Percentiles rank a stretch among this genome's conserved stretches.
Conservation (phyloP, 2,329 filamentous ascomycete species). For the Verticillium longisporum region DNA sequence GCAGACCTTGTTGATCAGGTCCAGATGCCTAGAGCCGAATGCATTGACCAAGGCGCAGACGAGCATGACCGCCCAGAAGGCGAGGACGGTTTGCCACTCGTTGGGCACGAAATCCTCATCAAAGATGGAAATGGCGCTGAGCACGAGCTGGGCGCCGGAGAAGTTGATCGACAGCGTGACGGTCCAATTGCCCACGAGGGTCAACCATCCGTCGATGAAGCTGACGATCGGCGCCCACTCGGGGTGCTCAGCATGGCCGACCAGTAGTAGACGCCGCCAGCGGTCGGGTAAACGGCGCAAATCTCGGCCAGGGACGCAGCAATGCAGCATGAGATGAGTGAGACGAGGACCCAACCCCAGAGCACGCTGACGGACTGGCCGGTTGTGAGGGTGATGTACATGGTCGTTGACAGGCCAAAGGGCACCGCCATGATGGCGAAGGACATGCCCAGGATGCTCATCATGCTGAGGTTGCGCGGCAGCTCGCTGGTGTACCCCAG, state of each 20-base stretch:
- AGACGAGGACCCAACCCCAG: slow-evolving; percentile 64
- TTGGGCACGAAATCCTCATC: slow-evolving; percentile 62
- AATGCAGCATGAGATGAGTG: slow-evolving; percentile 55
- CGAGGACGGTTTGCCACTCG: slow-evolving; percentile 62
- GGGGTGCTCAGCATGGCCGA: slow-evolving; percentile 59
- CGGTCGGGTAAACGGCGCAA: slow-evolving; percentile 61
- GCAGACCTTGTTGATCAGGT: slow-evolving; percentile 65
- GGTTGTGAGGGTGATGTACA: slow-evolving; percentile 62
- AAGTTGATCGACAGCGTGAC: slow-evolving; percentile 61
- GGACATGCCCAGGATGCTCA: slow-evolving; percentile 57
- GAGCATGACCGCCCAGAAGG: slow-evolving; percentile 66
- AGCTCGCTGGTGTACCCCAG: slow-evolving; percentile 43
- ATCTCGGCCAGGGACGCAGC: slow-evolving; percentile 63
- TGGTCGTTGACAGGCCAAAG: slow-evolving; percentile 60
- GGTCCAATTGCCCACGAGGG: slow-evolving; percentile 69
- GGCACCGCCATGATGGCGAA: slow-evolving; percentile 72
- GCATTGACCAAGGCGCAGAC: slow-evolving; percentile 59
- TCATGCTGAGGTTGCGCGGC: slow-evolving; percentile 40
- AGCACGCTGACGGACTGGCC: slow-evolving; percentile 63
- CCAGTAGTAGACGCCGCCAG: slow-evolving; percentile 66
- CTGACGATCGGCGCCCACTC: slow-evolving; percentile 61
- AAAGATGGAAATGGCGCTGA: slow-evolving; percentile 63
- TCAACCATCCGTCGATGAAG: slow-evolving; percentile 67
- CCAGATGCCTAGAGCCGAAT: slow-evolving; percentile 52
- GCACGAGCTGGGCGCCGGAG: slow-evolving; percentile 49